phyloP scores from a whole-genome alignment of 495 filamentous ascomycete species.

The Hyaloscypha finlandica region DNA sequence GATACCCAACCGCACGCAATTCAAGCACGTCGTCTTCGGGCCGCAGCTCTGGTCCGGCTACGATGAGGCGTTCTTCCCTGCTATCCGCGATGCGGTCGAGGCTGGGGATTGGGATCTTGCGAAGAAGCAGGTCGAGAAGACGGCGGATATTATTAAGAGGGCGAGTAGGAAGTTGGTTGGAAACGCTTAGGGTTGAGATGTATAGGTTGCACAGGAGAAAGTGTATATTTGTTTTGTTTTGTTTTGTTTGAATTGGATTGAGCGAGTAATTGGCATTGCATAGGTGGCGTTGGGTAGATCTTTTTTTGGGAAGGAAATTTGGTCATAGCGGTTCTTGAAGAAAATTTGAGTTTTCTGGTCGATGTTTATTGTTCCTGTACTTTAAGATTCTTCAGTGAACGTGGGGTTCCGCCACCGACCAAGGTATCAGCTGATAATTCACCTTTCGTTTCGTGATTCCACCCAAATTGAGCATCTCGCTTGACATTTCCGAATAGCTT shows the following conservation, averaged over 20 bases:
- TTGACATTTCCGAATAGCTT: too few relatives aligned
- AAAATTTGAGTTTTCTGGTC: background rate
- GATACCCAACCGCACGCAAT: conserved; percentile 89
- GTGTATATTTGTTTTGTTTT: conserved; percentile 16
- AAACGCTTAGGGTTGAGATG: conserved; percentile 10
- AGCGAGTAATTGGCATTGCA: conserved; percentile 13
- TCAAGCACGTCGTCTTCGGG: conserved; percentile 89
- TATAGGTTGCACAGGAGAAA: background rate
- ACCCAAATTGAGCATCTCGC: too few relatives aligned
- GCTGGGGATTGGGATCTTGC: conserved; percentile 69
- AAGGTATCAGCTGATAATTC: too few relatives aligned
- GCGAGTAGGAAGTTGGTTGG: conserved; percentile 61
- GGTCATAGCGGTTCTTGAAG: background rate
- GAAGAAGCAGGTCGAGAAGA: conserved; percentile 69
- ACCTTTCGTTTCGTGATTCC: too few relatives aligned
- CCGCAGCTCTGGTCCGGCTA: conserved; percentile 79
- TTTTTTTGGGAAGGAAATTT: background rate
- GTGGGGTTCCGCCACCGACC: too few relatives aligned
- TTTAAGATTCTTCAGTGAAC: too few relatives aligned
- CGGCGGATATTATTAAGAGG: conserved; percentile 64
- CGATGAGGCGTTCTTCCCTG: conserved; percentile 78
- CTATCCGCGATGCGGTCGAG: conserved; percentile 78
- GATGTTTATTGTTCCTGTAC: background rate
- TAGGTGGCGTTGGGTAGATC: conserved; percentile 8
- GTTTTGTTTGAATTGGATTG: background rate